Base-by-base conservation (phyloP, 169 alveolate genomes). In the Babesia gibsoni region DNA sequence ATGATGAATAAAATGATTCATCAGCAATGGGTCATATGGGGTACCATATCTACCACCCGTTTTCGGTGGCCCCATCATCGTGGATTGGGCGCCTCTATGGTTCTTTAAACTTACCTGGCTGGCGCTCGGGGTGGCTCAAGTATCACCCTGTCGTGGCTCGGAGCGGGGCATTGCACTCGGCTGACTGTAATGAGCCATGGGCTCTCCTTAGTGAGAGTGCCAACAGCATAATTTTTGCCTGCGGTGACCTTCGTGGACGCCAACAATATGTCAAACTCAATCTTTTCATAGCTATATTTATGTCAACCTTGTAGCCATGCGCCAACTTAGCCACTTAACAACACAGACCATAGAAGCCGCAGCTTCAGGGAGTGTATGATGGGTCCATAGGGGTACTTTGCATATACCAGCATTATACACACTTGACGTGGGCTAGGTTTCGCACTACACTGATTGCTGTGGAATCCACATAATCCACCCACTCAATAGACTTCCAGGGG, bases 41-140 rank as follows among this genome's bases (percentile, higher is more conserved):
- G 72, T 10, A 2, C 5, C 2, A 22, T 7, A 0, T 4, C 2
- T 46, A 10, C 35, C 58, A 61, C 72, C 72, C 72, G 72, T 33
- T 43, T 61, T 4, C 49, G 4, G 72, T 61, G 72, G 9, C 30
- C 14, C 12, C 43, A 5, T 8, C 25, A 25, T 20, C 30, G 9
- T 27, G 70, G 53, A 2, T 29, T 42, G 5, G 35, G 8, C 7
- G 29, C 0, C 2, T 3, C 52, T 1, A 23, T 29, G 56, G 73
- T 39, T 1, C 22, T 52, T 45, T 88, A 83, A 93, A 93, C 97
- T 93, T 93, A 93, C 97, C 96, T 93, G 97, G 97, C 96, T 93
- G 96, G 96, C 96, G 97, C 93, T 90, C 94, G 97, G 97, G 97
- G 96, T 89, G 94, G 97, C 97, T 93, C 97, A 90, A 63, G 96